phyloP scores from a whole-genome alignment of 2,329 filamentous ascomycete genomes.

The Rachicladosporium sp. region DNA sequence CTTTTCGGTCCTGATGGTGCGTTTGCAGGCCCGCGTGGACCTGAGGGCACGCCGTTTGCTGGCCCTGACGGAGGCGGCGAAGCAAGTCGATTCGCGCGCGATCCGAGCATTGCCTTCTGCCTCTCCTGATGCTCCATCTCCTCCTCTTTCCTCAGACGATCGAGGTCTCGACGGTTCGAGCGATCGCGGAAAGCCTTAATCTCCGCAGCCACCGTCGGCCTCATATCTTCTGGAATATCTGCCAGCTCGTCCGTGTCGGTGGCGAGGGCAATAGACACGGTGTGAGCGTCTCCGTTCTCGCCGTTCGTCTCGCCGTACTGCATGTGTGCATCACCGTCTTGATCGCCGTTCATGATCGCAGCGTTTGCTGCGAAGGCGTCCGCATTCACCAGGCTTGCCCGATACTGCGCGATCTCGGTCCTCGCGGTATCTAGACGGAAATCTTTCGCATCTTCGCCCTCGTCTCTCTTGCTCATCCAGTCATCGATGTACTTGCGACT shows the following conservation, averaged over 20 bases:
- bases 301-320: conserved; percentile 46
- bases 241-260: conserved; percentile 76
- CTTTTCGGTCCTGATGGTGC: conserved; percentile 62
- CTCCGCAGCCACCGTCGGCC: conserved; percentile 84
- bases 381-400: conserved; percentile 64
- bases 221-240: conserved; percentile 92
- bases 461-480: conserved; percentile 53
- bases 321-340: conserved; percentile 20
- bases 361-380: conserved; percentile 20
- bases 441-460: conserved; percentile 48
- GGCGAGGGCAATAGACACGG: conserved; percentile 67
- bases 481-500: conserved; percentile 78
- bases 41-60: conserved; percentile 65
- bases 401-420: conserved; percentile 51
- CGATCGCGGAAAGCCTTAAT: conserved; percentile 90
- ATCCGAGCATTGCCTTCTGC: conserved; percentile 50
- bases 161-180: conserved; percentile 76
- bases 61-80: conserved; percentile 57
- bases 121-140: conserved; percentile 82
- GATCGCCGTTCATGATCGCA: conserved; percentile 19
- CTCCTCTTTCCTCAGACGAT: conserved; percentile 77
- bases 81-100: conserved; percentile 53
- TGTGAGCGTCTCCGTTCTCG: conserved; percentile 54
- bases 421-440: conserved; percentile 59
- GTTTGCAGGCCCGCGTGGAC: conserved; percentile 54